Evolutionary conservation across 176 grass and related monocot species (phyloP), one percentile per base, ranked within the genome.

Genomic region (Musa beccarii): DNA sequence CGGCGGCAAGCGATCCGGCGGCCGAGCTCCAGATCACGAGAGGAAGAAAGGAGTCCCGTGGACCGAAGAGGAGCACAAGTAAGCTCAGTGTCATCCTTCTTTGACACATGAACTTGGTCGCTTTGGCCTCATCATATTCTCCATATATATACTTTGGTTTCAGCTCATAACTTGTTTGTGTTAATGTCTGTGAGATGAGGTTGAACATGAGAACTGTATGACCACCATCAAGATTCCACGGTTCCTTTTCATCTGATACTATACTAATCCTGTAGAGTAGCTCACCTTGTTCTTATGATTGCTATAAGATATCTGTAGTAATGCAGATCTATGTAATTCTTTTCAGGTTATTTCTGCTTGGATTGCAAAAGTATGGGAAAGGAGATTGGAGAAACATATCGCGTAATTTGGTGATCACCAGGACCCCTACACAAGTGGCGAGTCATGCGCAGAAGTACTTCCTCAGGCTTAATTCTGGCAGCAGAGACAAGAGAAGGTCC

Each of bases 331-430:
- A 17, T 68, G 5, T 69, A 20, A 69, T 49, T n/a, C 1, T 3
- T 34, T 74, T 49, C 77, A 96, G 93, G 85, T 75, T 90, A 76
- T 96, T 96, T 71, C 83, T 96, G 57, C 12, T 88, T 55, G 93
- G 93, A 13, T 79, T 96, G 76, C 76, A 88, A 64, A 85, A 96
- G 52, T 72, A 90, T 25, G 93, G 93, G 22, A 96, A 92, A 83
- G 93, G 93, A 65, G 93, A 96, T 59, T 96, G 93, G 93, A 90
- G 89, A 85, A 96, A 81, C 85, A 96, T 96, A 68, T 88, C 93
- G 0, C 83, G 89, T 68, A 88, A 96, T 74, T 86, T 84, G 0
- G 93, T 96, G 63, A 81, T 82, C 59, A 90, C 93, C 0, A 84
- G 89, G 68, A 92, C 93, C 1, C 93, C 93, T 3, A 96, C 93